Base-by-base conservation (phyloP, 768 basidiomycete genomes). In the Russula emetica region DNA sequence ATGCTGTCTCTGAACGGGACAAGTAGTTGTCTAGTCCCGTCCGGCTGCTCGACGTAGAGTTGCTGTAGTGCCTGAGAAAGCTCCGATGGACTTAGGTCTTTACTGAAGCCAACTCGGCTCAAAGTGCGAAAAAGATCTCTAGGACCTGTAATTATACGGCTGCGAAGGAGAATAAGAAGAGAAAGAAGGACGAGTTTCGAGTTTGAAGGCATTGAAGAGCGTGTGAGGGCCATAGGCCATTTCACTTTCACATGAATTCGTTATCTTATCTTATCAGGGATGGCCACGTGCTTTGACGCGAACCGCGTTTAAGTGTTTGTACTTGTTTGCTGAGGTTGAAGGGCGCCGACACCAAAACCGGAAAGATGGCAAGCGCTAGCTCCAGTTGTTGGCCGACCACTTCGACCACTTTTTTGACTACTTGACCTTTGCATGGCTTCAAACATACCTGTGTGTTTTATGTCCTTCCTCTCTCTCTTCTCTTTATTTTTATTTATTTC, bases 1-100 rank as follows among this genome's bases (percentile, higher is more conserved):
- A 92, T 74, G 51, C 80, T 74, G 38, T 85, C 84, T 26, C 82
- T 76, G 70, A 87, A 85, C 1, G 85, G 88, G 6, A 90, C 84
- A 1, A 87, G 78, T n/a, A 91, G 74, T 5, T 79, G 83, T 71
- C 84, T 84, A 20, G 79, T 79, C 3, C 86, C 87, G 67, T 83
- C 81, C 3, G 77, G 71, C 60, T 83, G 80, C 34, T 83, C 78
- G 20, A 82, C 74, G 70, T 90, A 92, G 30, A 91, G 76, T 68
- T 84, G 79, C 72, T 86, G 83, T 52, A 87, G 69, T 22, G 83
- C 79, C 51, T 76, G 72, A 9, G 74, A 72, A 10, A 84, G 73
- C 45, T 84, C 80, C 47, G 79, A 76, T 30, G 74, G 45, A 26
- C 32, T 54, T 18, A 30, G n/a, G 6, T 63, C 38, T 30, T 40